Conservation (phyloP, 495 filamentous ascomycete genomes). For the Cenococcum geophilum region DNA sequence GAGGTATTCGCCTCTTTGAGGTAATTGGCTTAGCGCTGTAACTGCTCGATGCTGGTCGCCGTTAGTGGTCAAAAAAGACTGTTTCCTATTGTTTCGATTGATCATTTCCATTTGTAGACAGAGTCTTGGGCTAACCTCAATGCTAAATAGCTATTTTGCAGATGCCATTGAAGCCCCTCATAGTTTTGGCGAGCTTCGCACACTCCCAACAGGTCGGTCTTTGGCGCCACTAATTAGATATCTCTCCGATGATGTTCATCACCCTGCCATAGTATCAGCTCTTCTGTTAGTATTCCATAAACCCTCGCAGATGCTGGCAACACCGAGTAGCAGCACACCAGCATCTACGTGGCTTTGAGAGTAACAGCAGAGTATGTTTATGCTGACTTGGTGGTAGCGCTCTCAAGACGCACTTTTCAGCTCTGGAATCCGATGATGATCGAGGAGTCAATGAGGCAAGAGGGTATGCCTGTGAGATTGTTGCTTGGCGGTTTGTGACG, state of each 20-base stretch:
- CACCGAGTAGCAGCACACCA: background rate
- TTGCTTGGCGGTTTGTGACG: slow-evolving; percentile 82
- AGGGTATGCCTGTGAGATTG: slow-evolving; percentile 81
- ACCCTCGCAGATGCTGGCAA: no score
- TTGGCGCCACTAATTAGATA: slow-evolving; percentile 61
- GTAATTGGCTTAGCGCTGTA: background rate
- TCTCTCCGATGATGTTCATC: slow-evolving; percentile 58
- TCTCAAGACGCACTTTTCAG: slow-evolving; percentile 62
- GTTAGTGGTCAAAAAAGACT: no score
- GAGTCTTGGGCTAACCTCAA: background rate
- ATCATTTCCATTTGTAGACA: no score
- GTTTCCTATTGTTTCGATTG: no score
- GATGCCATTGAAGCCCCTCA: slow-evolving; percentile 59
- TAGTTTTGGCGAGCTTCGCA: slow-evolving; percentile 75
- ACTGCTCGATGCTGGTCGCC: background rate
- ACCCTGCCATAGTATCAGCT: slow-evolving; percentile 69
- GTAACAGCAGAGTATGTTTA: no score
- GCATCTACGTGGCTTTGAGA: background rate
- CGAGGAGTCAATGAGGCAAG: slow-evolving; percentile 68
- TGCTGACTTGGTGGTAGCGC: slow-evolving; percentile 47
- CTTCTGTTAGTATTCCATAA: slow-evolving; percentile 56
- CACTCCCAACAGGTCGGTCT: slow-evolving; percentile 55
- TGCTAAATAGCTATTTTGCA: slow-evolving; percentile 53
- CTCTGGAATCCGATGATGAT: slow-evolving; percentile 48
- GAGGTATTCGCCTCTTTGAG: background rate